Evolutionary conservation across 352 stramenopile genomes (phyloP).

Genomic region (Globisporangium cystogenes): DNA sequence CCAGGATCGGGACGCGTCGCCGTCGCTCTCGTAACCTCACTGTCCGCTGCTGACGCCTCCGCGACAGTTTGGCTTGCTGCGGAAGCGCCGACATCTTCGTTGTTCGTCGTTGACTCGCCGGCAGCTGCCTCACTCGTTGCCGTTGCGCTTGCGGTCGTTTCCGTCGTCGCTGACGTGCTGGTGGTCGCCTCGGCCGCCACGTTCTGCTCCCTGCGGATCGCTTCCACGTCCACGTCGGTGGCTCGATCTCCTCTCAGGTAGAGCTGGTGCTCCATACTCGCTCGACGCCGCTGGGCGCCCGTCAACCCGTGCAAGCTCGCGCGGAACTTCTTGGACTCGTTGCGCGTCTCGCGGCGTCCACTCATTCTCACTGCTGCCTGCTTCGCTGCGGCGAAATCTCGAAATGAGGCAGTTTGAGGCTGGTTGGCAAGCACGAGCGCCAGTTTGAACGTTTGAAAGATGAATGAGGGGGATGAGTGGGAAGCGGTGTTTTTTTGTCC

Average conservation of each 20-base stretch:
- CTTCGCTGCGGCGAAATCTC: neutral
- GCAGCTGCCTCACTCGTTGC: neutral
- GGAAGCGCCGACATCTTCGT: too few relatives aligned
- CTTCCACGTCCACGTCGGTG: neutral
- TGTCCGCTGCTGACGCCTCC: too few relatives aligned
- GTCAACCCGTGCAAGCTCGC: neutral
- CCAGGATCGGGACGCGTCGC: too few relatives aligned
- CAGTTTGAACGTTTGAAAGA: neutral
- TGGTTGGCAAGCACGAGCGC: neutral
- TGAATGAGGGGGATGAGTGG: too few relatives aligned
- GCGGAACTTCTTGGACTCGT: neutral
- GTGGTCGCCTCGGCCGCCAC: neutral
- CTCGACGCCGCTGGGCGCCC: neutral
- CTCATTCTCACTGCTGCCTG: neutral
- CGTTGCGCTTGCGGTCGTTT: too few relatives aligned
- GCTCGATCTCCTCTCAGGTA: neutral
- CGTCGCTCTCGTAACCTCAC: too few relatives aligned
- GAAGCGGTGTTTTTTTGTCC: neutral
- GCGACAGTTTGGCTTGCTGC: too few relatives aligned
- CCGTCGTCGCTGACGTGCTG: too few relatives aligned
- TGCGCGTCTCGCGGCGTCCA: neutral
- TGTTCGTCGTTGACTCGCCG: neutral
- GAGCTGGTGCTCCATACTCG: neutral
- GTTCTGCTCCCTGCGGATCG: neutral
- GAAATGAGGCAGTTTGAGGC: neutral